These are phyloP conservation scores for Graphiopsis chlorocephala DNA, from an alignment of 2,329 filamentous ascomycete species.

Conservation along the genomic window DNA sequence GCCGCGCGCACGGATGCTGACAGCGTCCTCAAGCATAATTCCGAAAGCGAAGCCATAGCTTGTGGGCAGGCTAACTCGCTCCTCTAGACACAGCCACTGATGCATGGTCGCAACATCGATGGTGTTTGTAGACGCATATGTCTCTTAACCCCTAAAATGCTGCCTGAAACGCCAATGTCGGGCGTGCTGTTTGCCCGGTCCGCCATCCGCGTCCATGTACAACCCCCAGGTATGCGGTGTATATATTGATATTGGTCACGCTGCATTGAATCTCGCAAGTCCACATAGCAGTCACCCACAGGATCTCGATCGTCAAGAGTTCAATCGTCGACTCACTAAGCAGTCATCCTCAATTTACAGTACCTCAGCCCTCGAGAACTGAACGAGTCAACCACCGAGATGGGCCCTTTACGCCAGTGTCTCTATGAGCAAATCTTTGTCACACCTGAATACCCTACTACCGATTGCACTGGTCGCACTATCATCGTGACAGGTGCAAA, in stretches of 20 bases:
- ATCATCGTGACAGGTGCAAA: slow-evolving; percentile 52
- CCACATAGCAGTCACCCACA: background rate
- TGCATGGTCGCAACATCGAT: background rate
- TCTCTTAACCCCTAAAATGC: slow-evolving; percentile 4
- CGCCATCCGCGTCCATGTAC: background rate
- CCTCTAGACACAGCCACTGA: background rate
- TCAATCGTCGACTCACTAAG: background rate
- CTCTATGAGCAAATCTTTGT: slow-evolving; percentile 20
- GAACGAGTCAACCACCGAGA: background rate
- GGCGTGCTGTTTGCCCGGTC: background rate
- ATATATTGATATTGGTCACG: background rate
- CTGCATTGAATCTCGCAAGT: background rate
- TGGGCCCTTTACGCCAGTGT: slow-evolving; percentile 7
- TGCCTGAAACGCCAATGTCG: slow-evolving; percentile 1
- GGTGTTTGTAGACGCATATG: background rate
- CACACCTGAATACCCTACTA: slow-evolving; percentile 16
- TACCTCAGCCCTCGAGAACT: background rate
- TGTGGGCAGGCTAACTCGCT: background rate
- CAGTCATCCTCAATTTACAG: too few relatives aligned
- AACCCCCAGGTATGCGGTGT: background rate
- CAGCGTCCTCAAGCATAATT: background rate
- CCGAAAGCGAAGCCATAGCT: background rate
- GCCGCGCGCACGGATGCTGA: background rate
- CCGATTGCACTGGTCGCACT: slow-evolving; percentile 33
- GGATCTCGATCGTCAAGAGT: background rate